Evolutionary conservation across 2,329 filamentous ascomycete species (phyloP), one percentile per base, ranked within the genome.

Genomic region (Alternaria sp.): DNA sequence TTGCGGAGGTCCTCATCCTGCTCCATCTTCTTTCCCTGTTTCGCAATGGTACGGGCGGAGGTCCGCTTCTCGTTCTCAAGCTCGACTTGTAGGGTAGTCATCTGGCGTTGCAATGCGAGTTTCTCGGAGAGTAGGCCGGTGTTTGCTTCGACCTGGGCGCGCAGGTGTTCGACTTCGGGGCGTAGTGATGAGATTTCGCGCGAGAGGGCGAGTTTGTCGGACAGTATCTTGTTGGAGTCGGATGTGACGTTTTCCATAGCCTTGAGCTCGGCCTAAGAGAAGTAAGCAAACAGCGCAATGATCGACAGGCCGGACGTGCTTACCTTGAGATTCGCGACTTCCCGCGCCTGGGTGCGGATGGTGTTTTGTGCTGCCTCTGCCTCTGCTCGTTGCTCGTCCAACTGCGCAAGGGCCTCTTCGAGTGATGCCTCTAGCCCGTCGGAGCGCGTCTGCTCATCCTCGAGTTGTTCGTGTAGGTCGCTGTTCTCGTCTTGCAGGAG

Each of bases 51-150:
- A 55, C 89, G 87, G 69, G 90, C 87, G 9, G 87, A 83, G 4
- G 89, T 86, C n/a, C 89, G 87, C 77, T 89, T 95, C 76, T 96
- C 92, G 69, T 91, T 92, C 68, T 94, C 92, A 3, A 97, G 85
- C 71, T 97, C 91, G 46, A 93, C 89, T 77, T 97, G 91, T 3
- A 94, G 80, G 2, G 90, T 89, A 73, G 86, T 90, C 26, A 97
- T 79, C 79, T 96, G 92, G 50, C 91, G 89, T 75, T 96, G 90
- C 13, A 97, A 81, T 2, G 90, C 86, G 49, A 95, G 84, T 78
- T 96, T 97, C 75, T 97, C 93, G 2, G 90, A 85, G 15, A 96
- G 83, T 11, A 92, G 82, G 3, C 87, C 85, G 73, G 93, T 89
- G 57, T 94, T 88, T 13, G 84, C 83, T 30, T 82, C 79, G 19